Base-by-base conservation (phyloP, 306 rosid species). In the Carpinus viminea region DNA sequence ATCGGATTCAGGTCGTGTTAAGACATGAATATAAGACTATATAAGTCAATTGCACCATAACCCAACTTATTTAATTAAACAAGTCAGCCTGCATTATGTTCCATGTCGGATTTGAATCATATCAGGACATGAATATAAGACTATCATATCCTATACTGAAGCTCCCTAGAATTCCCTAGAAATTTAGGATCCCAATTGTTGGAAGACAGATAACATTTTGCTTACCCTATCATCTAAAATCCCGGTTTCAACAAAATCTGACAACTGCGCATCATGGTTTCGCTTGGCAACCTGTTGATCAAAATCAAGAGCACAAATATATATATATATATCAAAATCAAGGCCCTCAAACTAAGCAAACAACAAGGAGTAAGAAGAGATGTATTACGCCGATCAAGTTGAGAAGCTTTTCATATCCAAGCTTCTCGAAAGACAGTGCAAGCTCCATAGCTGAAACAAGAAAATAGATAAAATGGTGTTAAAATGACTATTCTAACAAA, bases 391-490 rank as follows among this genome's bases (percentile, higher is more conserved):
- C n/a, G 72, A 88, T 90, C 68, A 96, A 83, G 72, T 88, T 76
- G 73, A 91, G 93, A 79, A 96, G 94, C 81, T 96, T 96, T 69
- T 91, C 96, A 80, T 90, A 89, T 2, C 89, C 86, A 62, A 96
- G 90, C 89, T 91, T 96, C 88, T 96, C 99, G 65, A 96, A 83
- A 36, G 99, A 93, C 24, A 96, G 59, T 26, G 94, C 94, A 4
- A 96, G 98, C 80, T 96, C 99, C 99, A 91, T 96, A 31, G 98
- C 99, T 96, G 87, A 73, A 80, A 51, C 15, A 48, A 45, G 61
- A 55, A 34, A 24, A 8, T 4, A 17, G 51, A 41, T 11, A 50
- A 59, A 38, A 10, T 45, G 2, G 56, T 41, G 45, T 41, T 41
- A 41, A 41, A 41, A 41, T 6, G 7, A 5, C 26, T 24, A 0